Base-by-base conservation (phyloP, 176 grass and related monocot genomes). In the Oryza coarctata region DNA sequence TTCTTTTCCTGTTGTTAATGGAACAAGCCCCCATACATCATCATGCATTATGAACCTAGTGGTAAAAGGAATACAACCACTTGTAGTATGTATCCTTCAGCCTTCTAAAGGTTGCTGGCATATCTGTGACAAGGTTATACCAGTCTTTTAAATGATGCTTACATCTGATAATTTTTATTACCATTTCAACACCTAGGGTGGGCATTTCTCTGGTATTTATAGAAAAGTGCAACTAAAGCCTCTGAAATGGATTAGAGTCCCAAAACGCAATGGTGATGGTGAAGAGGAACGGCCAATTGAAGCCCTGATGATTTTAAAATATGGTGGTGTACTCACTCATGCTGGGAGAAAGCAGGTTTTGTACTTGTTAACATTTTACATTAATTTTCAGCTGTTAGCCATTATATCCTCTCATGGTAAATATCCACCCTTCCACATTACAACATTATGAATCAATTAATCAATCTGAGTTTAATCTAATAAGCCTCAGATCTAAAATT, bases 241-340 rank as follows among this genome's bases (percentile, higher is more conserved):
- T 38, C 77, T 95, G 74, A 99, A 95, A 86, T 99, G 96, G 96
- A 82, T 95, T 43, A 99, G 93, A 91, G 89, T 91, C 89, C 83
- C 85, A 36, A 93, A 91, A 81, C 77, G 47, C 45, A 90, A 83
- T 68, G 85, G 93, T 84, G 85, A 86, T 29, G 89, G 87, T 78
- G 88, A 95, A 93, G 89, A 93, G 74, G 96, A 99, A 39, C 70
- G 87, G 2, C 96, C 93, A 73, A 83, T 84, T 75, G 96, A 99
- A 91, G 96, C 96, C 66, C 80, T 99, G 77, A 99, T 99, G 96
- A 94, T 99, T 90, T 82, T 99, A 33, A 99, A 99, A 86, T 99
- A 99, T 83, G 96, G 96, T 55, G 96, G 96, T 49, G 96, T 99
- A 63, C 89, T 99, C 39, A 99, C 96, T 85, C 96, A 99, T 91